Evolutionary conservation across 495 filamentous ascomycete species (phyloP).

Genomic region (Aspergillus leporis): DNA sequence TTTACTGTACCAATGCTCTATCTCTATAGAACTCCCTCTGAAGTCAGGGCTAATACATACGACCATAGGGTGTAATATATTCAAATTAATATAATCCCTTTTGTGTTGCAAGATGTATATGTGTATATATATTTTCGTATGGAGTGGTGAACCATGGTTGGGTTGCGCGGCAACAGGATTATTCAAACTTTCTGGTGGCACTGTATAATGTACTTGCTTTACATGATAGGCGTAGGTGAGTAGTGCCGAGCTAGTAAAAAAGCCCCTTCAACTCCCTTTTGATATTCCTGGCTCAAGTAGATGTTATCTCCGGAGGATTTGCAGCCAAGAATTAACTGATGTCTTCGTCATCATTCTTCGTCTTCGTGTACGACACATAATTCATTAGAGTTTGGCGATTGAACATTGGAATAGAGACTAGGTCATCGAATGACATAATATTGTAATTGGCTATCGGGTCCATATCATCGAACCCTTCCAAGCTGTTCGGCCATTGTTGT

Average conservation of each 20-base stretch:
- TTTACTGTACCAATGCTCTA: no score
- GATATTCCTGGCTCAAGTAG: conserved; percentile 29
- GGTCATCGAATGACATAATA: conserved; percentile 39
- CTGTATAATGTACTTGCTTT: conserved; percentile 43
- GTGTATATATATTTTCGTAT: no score
- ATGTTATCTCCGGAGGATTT: conserved; percentile 45
- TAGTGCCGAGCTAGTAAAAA: background rate
- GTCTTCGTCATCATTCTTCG: conserved; percentile 42
- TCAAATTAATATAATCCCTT: no score
- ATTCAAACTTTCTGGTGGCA: no score
- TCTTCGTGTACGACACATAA: conserved; percentile 36
- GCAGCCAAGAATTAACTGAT: conserved; percentile 47
- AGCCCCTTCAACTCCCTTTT: background rate
- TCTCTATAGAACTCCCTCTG: no score
- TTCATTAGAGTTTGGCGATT: conserved; percentile 40
- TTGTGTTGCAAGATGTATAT: no score
- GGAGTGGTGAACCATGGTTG: no score
- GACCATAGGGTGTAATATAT: no score
- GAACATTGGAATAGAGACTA: conserved; percentile 40
- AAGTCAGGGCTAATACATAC: no score
- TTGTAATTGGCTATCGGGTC: conserved; percentile 42
- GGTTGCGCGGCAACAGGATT: no score
- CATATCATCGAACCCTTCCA: conserved; percentile 42
- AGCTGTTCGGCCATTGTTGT: conserved; percentile 35
- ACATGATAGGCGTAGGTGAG: conserved; percentile 28